Conservation (phyloP, 1,284 basidiomycete species). For the Ceratobasidium sp. region DNA sequence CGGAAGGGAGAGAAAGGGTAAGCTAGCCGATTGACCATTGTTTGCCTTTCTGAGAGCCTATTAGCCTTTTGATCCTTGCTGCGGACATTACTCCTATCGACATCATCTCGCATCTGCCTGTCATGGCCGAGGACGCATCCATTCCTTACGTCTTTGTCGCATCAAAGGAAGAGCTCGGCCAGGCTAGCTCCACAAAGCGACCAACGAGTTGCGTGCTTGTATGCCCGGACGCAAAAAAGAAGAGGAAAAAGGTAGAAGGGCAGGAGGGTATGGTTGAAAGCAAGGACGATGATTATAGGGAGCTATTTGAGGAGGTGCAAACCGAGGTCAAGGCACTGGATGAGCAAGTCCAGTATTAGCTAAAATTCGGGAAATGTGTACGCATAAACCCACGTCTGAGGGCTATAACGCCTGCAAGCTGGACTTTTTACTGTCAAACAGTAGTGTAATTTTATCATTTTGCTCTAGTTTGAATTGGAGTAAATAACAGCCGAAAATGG, state of each 20-base stretch:
- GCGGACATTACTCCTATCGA: constrained; percentile 98
- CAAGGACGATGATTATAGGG: constrained; percentile 80
- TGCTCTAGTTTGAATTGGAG: neutral
- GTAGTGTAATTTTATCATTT: constrained; percentile 32
- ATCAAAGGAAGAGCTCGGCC: constrained; percentile 93
- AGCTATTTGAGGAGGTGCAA: constrained; percentile 83
- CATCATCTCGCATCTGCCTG: constrained; percentile 95
- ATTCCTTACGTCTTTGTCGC: constrained; percentile 91
- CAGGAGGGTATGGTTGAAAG: constrained; percentile 66
- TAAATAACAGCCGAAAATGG: constrained; percentile 7
- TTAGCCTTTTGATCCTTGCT: constrained; percentile 87
- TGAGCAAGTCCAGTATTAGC: constrained; percentile 69
- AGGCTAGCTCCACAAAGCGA: constrained; percentile 95
- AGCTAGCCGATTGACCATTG: constrained; percentile 45
- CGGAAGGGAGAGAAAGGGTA: constrained; percentile 95
- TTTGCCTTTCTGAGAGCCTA: constrained; percentile 2
- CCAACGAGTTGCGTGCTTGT: constrained; percentile 98
- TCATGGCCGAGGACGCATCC: constrained; percentile 92
- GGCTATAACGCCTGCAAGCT: neutral
- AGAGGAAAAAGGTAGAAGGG: constrained; percentile 66
- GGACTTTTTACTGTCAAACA: constrained; percentile 13
- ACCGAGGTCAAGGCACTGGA: constrained; percentile 86
- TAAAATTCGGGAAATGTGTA: neutral
- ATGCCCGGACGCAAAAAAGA: constrained; percentile 74
- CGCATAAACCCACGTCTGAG: constrained; percentile 7